Base-by-base conservation (phyloP, 306 rosid species). In the Hippophae gyantsensis region DNA sequence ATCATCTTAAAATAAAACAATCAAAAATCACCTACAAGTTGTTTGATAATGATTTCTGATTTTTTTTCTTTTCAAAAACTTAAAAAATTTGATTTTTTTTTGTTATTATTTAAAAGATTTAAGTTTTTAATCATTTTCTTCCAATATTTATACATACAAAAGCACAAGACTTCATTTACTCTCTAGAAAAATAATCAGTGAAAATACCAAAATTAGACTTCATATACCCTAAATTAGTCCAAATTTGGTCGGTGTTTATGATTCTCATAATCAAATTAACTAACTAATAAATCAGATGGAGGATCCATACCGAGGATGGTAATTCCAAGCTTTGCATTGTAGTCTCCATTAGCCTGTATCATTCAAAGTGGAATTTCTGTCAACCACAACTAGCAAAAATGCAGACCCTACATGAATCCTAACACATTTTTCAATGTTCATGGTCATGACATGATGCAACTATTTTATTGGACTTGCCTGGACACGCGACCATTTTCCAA, bases 401-500 rank as follows among this genome's bases (percentile, higher is more conserved):
- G 38, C 38, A 32, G 38, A 32, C 5, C 3, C 4, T 4, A 32
- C 38, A 32, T 32, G 4, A 32, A 32, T 32, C 38, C 38, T 32
- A 46, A 46, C 1, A 10, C 13, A 46, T 46, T 10, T 6, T 46
- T 13, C 50, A 46, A 10, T 10, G 50, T 8, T 3, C 5, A 47
- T 47, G 13, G n/a, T 7, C 5, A 46, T 43, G 45, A 27, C 13
- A 25, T 10, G 40, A 5, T n/a, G 55, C 43, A 67, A 55, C 56
- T 63, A 56, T 32, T 8, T 58, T 7, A 61, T 26, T 46, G 58
- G 74, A 86, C 90, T 82, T 85, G 77, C 99, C 99, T 92, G 97
- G 71, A 88, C 95, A 63, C 86, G 83, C 0, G 99, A 82, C 97
- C 99, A 92, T 72, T 71, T 79, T 54, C 99, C 99, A 58, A 92